phyloP scores from a whole-genome alignment of 768 basidiomycete species.

The Leccinum variicolor region DNA sequence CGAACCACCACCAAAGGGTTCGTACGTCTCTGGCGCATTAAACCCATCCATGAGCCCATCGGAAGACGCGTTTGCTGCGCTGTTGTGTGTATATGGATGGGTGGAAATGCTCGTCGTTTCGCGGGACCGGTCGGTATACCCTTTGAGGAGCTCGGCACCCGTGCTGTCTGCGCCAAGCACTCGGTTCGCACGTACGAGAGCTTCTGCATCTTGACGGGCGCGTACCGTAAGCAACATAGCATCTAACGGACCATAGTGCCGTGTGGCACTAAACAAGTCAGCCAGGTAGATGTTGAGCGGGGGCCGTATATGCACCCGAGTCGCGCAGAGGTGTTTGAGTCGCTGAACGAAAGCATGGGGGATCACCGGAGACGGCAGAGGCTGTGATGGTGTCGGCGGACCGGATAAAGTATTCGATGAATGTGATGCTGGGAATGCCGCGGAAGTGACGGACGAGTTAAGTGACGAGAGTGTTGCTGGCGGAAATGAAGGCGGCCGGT shows the following conservation, averaged over 20 bases:
- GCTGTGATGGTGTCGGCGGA: conserved; percentile 27
- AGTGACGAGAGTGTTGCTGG: conserved; percentile 29
- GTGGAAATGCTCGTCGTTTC: conserved; percentile 21
- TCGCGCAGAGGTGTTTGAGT: conserved; percentile 27
- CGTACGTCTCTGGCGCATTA: conserved; percentile 13
- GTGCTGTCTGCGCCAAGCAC: conserved; percentile 61
- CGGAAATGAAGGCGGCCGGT: conserved; percentile 27
- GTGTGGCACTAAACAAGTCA: conserved; percentile 70
- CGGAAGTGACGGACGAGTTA: conserved; percentile 26
- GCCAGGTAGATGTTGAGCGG: conserved; percentile 60
- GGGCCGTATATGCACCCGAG: conserved; percentile 45
- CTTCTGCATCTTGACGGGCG: conserved; percentile 60
- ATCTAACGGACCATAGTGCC: conserved; percentile 69
- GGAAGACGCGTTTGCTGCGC: conserved; percentile 19
- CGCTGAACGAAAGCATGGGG: conserved; percentile 27
- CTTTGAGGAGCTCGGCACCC: conserved; percentile 53
- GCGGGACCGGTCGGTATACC: conserved; percentile 18
- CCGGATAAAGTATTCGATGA: conserved; percentile 11
- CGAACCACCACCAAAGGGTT: not conserved
- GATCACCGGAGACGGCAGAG: conserved; percentile 26
- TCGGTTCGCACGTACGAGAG: conserved; percentile 62
- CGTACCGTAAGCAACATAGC: conserved; percentile 61
- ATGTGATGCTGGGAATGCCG: conserved; percentile 19
- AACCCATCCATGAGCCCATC: conserved; percentile 18
- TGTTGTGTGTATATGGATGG: conserved; percentile 16